Evolutionary conservation across 306 rosid species (phyloP).

Genomic region (Senna tora): DNA sequence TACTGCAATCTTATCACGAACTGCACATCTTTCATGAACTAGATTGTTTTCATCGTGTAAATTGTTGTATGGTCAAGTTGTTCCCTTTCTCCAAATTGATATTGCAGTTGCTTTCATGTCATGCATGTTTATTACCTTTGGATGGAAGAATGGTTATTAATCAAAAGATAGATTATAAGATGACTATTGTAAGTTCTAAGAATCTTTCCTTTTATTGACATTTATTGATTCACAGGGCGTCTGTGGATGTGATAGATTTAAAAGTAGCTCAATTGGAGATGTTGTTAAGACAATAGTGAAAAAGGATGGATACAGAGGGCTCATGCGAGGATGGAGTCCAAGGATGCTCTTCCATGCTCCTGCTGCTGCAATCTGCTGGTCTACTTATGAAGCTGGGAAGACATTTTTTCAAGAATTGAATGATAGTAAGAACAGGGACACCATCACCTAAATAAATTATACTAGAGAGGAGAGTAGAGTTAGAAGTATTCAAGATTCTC

Average conservation of each 20-base stretch:
- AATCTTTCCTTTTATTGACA: slow-evolving; percentile 25
- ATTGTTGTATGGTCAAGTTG: slow-evolving; percentile 14
- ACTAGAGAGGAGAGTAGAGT: too few relatives aligned
- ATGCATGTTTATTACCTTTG: slow-evolving; percentile 22
- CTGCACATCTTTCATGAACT: not conserved
- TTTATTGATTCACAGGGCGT: slow-evolving; percentile 67
- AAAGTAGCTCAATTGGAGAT: slow-evolving; percentile 75
- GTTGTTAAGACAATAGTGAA: slow-evolving; percentile 66
- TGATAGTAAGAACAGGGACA: slow-evolving; percentile 39
- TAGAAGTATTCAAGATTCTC: slow-evolving; percentile 37
- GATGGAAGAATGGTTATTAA: slow-evolving; percentile 17
- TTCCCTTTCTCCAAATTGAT: slow-evolving; percentile 17
- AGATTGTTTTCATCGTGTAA: not conserved
- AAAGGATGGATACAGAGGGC: slow-evolving; percentile 86
- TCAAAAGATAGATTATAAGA: not conserved
- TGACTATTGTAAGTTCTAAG: not conserved
- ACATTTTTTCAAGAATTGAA: slow-evolving; percentile 71
- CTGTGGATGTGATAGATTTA: slow-evolving; percentile 90
- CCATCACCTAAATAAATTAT: slow-evolving; percentile 45
- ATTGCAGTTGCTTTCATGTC: slow-evolving; percentile 1
- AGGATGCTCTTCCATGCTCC: slow-evolving; percentile 97
- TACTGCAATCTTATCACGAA: not conserved
- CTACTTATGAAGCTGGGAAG: slow-evolving; percentile 93
- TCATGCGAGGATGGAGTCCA: slow-evolving; percentile 94
- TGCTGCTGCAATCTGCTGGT: slow-evolving; percentile 97